Conservation (phyloP, 1,284 basidiomycete genomes). For the Trichosporon faecale region DNA sequence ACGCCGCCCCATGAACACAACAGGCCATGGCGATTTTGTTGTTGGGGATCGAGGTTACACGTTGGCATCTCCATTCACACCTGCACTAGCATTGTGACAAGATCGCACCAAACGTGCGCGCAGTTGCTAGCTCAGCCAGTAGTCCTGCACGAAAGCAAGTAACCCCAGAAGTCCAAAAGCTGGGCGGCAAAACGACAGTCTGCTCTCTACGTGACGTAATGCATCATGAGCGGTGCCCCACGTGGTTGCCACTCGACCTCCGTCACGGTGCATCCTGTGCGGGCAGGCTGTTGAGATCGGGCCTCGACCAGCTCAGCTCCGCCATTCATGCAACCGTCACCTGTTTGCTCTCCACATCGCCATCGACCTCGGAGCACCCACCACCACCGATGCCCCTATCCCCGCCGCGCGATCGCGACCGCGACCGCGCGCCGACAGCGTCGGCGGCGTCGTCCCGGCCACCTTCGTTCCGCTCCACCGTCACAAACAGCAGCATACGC, state of each 20-base stretch:
- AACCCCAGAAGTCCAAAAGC: too few relatives aligned
- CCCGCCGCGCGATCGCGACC: neutral
- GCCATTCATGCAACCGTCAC: neutral
- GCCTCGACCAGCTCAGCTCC: neutral
- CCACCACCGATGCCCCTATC: neutral
- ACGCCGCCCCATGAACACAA: neutral
- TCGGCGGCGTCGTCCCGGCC: conserved; percentile 7
- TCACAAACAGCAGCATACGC: conserved; percentile 6
- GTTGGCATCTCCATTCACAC: neutral
- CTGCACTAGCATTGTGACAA: neutral
- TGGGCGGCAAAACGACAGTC: neutral
- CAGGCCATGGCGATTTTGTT: neutral
- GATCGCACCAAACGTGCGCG: neutral
- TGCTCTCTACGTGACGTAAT: neutral
- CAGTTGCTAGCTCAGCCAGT: neutral
- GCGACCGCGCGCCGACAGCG: neutral
- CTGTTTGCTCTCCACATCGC: neutral
- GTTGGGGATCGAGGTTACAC: neutral
- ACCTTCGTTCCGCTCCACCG: conserved; percentile 10
- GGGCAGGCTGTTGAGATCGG: neutral
- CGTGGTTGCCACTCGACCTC: conserved; percentile 4
- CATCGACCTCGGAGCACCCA: neutral
- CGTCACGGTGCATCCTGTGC: conserved; percentile 3
- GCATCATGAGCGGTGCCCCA: conserved; percentile 8
- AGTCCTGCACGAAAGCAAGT: too few relatives aligned